phyloP scores from a whole-genome alignment of 495 filamentous ascomycete species.

The Tuber microsphaerosporum region DNA sequence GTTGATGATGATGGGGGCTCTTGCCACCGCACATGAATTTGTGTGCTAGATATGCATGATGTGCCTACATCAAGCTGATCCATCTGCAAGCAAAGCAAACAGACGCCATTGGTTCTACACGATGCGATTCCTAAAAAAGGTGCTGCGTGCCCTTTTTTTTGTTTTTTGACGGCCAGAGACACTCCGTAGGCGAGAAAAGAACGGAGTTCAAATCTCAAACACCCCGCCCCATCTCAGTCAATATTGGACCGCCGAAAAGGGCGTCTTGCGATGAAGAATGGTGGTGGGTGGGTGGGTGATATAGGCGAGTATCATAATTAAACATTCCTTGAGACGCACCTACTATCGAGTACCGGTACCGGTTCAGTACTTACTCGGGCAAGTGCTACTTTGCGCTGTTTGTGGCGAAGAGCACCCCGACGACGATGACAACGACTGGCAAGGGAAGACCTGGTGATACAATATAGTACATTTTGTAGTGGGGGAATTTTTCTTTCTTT shows the following conservation, averaged over 20 bases:
- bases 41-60: not conserved
- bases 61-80: not conserved
- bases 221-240: not conserved
- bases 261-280: not conserved
- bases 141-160: not conserved
- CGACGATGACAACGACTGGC: not conserved
- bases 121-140: conserved; percentile 4
- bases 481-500: not conserved
- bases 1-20: not conserved
- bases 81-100: not conserved
- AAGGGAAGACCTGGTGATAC: not conserved
- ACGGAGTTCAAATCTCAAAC: not conserved
- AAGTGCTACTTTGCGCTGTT: not conserved
- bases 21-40: not conserved
- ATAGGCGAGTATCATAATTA: not conserved
- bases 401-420: not conserved
- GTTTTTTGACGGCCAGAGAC: conserved; percentile 4
- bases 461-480: not conserved
- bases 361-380: not conserved
- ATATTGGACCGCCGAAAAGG: not conserved
- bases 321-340: not conserved
- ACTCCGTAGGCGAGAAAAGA: not conserved
- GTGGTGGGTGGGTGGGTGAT: not conserved
- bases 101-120: not conserved
- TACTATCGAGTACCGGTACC: not conserved